phyloP scores from a whole-genome alignment of 2,329 filamentous ascomycete genomes.

The Dactylellina leptospora region DNA sequence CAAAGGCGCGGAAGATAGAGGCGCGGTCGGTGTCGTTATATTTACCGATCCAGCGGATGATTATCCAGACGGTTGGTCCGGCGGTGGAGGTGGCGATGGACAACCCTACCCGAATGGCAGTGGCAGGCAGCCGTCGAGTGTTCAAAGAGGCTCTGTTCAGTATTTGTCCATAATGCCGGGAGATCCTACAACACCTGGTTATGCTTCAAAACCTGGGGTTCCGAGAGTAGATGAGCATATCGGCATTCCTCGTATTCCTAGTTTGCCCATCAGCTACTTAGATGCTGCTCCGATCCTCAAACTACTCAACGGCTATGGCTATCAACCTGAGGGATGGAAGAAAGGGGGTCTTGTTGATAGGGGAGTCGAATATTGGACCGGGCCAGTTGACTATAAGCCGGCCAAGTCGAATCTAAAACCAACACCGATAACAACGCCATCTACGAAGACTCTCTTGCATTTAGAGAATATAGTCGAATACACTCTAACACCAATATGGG shows the following conservation, averaged over 20 bases:
- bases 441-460: conserved; percentile 65
- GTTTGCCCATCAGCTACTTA: conserved; percentile 81
- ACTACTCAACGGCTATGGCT: conserved; percentile 74
- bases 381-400: conserved; percentile 71
- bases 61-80: conserved; percentile 45
- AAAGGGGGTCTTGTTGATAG: conserved; percentile 76
- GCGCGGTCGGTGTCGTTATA: conserved; percentile 85
- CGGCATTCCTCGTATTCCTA: conserved; percentile 79
- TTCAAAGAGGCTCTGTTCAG: conserved; percentile 82
- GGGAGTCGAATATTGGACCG: conserved; percentile 78
- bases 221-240: conserved; percentile 66
- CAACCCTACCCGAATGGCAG: conserved; percentile 77
- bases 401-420: conserved; percentile 83
- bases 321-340: conserved; percentile 80
- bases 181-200: conserved; percentile 89
- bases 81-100: conserved; percentile 78
- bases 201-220: conserved; percentile 74
- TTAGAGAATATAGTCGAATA: conserved; percentile 36
- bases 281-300: conserved; percentile 82
- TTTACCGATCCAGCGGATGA: conserved; percentile 85
- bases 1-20: conserved; percentile 87
- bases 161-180: conserved; percentile 84
- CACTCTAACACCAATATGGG: conserved; percentile 38
- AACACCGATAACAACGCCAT: conserved; percentile 84
- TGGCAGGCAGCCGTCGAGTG: conserved; percentile 81